phyloP scores from a whole-genome alignment of 306 rosid genomes.

The Rosa chinensis region DNA sequence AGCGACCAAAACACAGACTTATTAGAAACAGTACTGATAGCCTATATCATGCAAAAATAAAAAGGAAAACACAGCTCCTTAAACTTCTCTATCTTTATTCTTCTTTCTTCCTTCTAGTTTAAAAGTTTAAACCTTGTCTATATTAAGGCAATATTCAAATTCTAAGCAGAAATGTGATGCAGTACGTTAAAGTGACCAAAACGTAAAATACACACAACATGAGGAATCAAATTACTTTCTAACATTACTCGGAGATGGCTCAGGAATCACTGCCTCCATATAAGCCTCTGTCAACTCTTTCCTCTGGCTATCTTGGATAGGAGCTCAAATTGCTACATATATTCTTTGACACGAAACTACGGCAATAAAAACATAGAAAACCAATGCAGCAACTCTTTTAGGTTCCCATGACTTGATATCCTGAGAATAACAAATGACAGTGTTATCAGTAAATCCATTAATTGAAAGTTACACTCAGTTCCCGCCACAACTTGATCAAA shows the following conservation, averaged over 20 bases:
- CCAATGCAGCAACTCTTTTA: no score
- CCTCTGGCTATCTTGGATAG: constrained; percentile 51
- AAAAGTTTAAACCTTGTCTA: no score
- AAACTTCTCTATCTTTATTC: background rate
- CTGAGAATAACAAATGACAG: no score
- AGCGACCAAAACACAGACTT: background rate
- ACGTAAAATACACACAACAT: background rate
- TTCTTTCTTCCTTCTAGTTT: no score
- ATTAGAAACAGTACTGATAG: background rate
- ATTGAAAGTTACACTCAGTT: no score
- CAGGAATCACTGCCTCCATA: constrained; percentile 94
- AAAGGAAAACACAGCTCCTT: background rate
- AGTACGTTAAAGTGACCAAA: background rate
- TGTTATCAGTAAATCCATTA: no score
- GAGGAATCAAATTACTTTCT: constrained; percentile 49
- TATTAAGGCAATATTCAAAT: background rate
- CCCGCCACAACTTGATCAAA: no score
- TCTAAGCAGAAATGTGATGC: background rate
- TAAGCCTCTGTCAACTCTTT: constrained; percentile 83
- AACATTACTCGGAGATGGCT: constrained; percentile 74
- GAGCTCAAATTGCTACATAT: constrained; percentile 58
- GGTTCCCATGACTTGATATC: no score
- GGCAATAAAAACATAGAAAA: no score
- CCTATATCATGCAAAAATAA: background rate
- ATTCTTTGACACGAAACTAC: constrained; percentile 50